Evolutionary conservation across 169 alveolate genomes (phyloP), one percentile per base, ranked within the genome.

Genomic region (Plasmodium ovale): DNA sequence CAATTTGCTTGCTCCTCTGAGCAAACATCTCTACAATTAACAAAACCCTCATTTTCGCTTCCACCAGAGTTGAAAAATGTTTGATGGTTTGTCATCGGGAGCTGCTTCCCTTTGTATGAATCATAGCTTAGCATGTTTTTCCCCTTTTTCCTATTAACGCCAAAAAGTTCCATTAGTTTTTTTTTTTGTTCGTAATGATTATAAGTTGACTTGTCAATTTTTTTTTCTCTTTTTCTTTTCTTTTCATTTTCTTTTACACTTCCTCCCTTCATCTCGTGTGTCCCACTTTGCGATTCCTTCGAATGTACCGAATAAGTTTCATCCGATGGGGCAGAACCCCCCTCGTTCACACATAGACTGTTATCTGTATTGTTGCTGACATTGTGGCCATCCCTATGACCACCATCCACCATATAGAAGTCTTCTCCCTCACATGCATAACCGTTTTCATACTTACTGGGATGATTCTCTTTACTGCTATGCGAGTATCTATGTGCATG

Each of bases 201-300:
- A 65, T 65, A 65, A 12, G n/a, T 21, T 14, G 54, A 27, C 42
- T 3, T 25, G 16, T 65, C 35, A 16, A 33, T 19, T 6, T 65
- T 65, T 35, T 25, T 35, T 10, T 1, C 16, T 65, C 42, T 65
- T 27, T 25, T 65, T 33, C 73, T 65, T 65, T 65, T 65, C 9
- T 39, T 39, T 39, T 39, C 51, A 9, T 39, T 39, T 39, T 6
- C 9, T 6, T 39, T 6, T 6, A 6, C 5, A 39, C 9, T 39
- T 39, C 51, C 51, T 39, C 51, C 9, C 51, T 39, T n/a, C n/a
- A n/a, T n/a, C n/a, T n/a, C n/a, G n/a, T n/a, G n/a, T n/a, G n/a
- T n/a, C n/a, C n/a, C n/a, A n/a, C n/a, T n/a, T n/a, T n/a, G n/a
- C n/a, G 51, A 39, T 39, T 39, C 51, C 9, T 39, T 39, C 51